phyloP scores from a whole-genome alignment of 306 rosid species.

The Cucurbita pepo region DNA sequence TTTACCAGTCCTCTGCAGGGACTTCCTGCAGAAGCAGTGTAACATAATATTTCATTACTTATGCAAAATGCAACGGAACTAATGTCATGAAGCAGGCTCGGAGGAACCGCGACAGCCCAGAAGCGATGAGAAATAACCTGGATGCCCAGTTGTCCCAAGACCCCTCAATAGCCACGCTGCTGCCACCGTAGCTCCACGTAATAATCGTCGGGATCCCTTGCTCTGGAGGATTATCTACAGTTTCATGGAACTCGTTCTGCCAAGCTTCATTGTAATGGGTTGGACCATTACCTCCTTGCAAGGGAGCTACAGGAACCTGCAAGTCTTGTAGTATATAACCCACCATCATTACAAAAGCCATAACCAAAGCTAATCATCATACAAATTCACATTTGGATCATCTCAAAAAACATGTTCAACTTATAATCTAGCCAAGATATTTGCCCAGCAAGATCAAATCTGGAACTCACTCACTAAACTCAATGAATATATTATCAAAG shows the following conservation, averaged over 20 bases:
- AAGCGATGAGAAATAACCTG: conserved; percentile 29
- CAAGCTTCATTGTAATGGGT: conserved; percentile 30
- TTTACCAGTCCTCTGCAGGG: conserved; percentile 70
- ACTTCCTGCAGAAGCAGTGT: conserved; percentile 33
- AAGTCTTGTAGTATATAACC: conserved; percentile 10
- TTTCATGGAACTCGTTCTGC: conserved; percentile 33
- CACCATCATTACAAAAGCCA: conserved; percentile 13
- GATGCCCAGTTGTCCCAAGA: conserved; percentile 91
- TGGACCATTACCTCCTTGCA: conserved; percentile 47
- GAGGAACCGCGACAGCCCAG: neutral
- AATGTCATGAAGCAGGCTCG: neutral
- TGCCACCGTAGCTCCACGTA: conserved; percentile 71
- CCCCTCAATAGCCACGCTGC: conserved; percentile 65
- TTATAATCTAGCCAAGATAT: neutral
- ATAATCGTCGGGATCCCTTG: conserved; percentile 67
- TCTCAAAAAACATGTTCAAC: neutral
- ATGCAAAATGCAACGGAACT: neutral
- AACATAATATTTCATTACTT: neutral
- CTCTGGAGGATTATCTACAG: conserved; percentile 39
- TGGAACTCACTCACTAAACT: neutral
- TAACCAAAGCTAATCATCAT: neutral
- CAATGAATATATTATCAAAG: neutral
- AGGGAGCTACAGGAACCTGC: conserved; percentile 79
- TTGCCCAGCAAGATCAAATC: neutral
- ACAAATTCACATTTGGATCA: neutral